Evolutionary conservation across 352 stramenopile genomes (phyloP).

Genomic region (Globisporangium nagaii): DNA sequence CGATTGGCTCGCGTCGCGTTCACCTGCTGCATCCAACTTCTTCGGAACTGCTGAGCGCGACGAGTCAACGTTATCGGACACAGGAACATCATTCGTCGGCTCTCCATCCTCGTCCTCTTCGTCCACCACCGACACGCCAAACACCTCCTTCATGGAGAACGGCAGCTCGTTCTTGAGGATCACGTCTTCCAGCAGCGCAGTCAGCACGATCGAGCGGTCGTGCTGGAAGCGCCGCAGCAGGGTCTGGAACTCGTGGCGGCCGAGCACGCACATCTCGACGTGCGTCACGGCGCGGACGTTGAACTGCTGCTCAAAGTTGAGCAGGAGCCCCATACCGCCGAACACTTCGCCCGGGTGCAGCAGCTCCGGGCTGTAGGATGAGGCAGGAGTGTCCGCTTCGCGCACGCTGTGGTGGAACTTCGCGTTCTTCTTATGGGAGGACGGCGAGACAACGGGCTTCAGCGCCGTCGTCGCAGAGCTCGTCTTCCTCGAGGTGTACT

Average conservation of each 20-base stretch:
- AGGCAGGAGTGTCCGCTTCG: background rate
- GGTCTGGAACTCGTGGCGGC: conserved; percentile 22
- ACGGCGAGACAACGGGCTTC: background rate
- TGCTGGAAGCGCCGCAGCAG: conserved; percentile 23
- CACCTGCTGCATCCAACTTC: no score
- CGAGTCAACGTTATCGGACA: background rate
- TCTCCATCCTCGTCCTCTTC: background rate
- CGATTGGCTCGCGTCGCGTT: background rate
- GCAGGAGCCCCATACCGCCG: conserved; percentile 42
- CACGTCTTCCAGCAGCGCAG: conserved; percentile 27
- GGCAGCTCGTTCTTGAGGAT: conserved; percentile 27
- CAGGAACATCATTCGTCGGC: no score
- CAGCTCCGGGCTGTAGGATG: background rate
- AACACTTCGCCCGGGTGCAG: conserved; percentile 32
- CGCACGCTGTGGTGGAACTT: background rate
- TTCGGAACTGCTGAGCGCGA: background rate
- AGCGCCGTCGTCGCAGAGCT: no score
- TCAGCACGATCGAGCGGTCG: conserved; percentile 26
- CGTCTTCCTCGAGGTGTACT: background rate
- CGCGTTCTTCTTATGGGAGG: background rate
- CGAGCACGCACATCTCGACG: conserved; percentile 42
- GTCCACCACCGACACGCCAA: background rate
- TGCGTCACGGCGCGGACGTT: conserved; percentile 37
- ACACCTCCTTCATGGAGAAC: background rate
- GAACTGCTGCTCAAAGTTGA: conserved; percentile 36